These are phyloP conservation scores for Populus davidiana DNA, from an alignment of 345 rosid genomes.

Conservation along the genomic window DNA sequence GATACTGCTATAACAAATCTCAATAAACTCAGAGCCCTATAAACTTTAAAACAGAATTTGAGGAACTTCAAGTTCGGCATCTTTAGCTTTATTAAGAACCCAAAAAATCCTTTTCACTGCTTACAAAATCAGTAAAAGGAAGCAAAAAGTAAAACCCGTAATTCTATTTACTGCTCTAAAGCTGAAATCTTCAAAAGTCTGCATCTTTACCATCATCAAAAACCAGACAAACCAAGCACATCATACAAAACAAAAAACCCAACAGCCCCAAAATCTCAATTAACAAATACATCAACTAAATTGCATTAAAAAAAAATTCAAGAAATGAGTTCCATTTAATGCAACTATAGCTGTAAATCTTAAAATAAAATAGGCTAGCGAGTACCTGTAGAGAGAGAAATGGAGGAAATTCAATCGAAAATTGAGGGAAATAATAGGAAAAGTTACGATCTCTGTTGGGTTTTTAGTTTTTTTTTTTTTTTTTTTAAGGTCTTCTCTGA, in stretches of 20 bases:
- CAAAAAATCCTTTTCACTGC: background rate
- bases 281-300: background rate
- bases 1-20: too few relatives aligned
- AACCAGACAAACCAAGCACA: background rate
- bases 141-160: background rate
- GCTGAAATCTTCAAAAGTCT: background rate
- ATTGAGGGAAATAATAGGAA: background rate
- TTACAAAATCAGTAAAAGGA: background rate
- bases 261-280: background rate
- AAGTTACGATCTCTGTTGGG: background rate
- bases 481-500: background rate
- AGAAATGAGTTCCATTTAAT: background rate
- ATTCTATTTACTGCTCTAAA: background rate
- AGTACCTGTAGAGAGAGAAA: background rate
- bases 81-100: background rate
- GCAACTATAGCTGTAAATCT: background rate
- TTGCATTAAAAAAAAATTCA: background rate
- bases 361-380: background rate
- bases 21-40: background rate
- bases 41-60: too few relatives aligned
- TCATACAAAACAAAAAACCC: background rate
- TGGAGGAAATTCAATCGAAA: background rate
- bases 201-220: background rate
- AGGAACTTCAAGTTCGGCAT: background rate
- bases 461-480: background rate